These are phyloP conservation scores for Heliamphora pulchella DNA, from an alignment of 179 eudicot species.

Conservation along the genomic window DNA sequence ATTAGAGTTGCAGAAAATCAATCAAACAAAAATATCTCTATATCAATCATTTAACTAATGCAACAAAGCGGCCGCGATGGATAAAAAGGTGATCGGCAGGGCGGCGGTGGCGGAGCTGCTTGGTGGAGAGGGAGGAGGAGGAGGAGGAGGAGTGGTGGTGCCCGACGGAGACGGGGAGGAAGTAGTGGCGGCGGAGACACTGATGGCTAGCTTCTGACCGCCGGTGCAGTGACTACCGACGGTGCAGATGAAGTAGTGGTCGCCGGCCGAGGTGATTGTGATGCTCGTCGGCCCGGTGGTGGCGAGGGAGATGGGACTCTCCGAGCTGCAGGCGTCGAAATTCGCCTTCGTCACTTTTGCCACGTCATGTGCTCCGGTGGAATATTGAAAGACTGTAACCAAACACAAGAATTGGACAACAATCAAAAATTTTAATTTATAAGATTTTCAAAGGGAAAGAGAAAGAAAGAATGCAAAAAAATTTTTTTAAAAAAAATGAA, in stretches of 20 bases:
- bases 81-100: conserved; percentile 19
- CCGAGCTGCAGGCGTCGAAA: conserved; percentile 33
- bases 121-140: conserved; percentile 17
- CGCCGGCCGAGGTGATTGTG: conserved; percentile 39
- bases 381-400: conserved; percentile 29
- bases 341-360: conserved; percentile 36
- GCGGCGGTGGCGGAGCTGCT: conserved; percentile 10
- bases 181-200: conserved; percentile 22
- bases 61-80: conserved; percentile 16
- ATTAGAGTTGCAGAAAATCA: too few species aligned
- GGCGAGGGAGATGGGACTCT: conserved; percentile 18
- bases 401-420: neutral
- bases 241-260: conserved; percentile 50
- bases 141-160: conserved; percentile 16
- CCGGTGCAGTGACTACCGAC: conserved; percentile 32
- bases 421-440: too few species aligned
- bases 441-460: too few species aligned
- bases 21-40: too few species aligned
- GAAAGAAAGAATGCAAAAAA: too few species aligned
- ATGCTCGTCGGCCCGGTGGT: conserved; percentile 36
- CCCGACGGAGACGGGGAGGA: conserved; percentile 16
- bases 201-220: conserved; percentile 43
- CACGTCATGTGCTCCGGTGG: conserved; percentile 39
- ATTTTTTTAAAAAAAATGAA: too few species aligned
- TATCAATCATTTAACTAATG: neutral